Evolutionary conservation across 495 filamentous ascomycete species (phyloP).

Genomic region (Sphaerosporella brunnea): DNA sequence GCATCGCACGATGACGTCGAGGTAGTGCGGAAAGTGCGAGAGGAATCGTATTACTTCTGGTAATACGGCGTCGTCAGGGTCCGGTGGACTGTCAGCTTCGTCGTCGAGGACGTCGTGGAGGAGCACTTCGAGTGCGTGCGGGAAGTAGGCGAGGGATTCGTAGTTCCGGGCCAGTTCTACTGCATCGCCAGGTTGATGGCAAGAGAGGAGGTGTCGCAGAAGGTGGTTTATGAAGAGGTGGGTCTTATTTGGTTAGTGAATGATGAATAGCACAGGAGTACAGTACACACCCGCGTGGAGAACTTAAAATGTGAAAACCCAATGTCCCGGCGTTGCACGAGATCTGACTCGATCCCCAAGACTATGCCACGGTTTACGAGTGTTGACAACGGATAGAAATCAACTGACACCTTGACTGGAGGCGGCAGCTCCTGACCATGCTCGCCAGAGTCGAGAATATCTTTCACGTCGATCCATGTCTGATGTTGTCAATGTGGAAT

Average conservation of each 20-base stretch:
- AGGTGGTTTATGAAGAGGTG: constrained; percentile 82
- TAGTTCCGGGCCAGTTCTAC: constrained; percentile 48
- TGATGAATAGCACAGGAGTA: background rate
- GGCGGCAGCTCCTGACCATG: constrained; percentile 39
- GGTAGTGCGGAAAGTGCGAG: constrained; percentile 70
- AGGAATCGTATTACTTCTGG: constrained; percentile 78
- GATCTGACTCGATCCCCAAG: constrained; percentile 76
- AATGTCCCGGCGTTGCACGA: constrained; percentile 76
- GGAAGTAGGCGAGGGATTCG: constrained; percentile 55
- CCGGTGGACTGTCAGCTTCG: constrained; percentile 48
- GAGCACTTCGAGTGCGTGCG: constrained; percentile 80
- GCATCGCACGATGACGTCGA: constrained; percentile 93
- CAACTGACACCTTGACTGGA: constrained; percentile 47
- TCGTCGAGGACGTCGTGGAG: constrained; percentile 88
- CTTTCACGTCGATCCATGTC: constrained; percentile 81
- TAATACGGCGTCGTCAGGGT: constrained; percentile 48
- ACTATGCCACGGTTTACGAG: constrained; percentile 71
- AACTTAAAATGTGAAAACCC: constrained; percentile 75
- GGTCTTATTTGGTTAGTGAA: constrained; percentile 34
- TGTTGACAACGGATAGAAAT: constrained; percentile 90
- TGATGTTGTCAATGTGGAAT: constrained; percentile 22
- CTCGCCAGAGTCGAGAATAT: constrained; percentile 52
- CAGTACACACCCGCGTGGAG: constrained; percentile 48
- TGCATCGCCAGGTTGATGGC: constrained; percentile 50
- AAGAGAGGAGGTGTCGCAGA: constrained; percentile 53